Evolutionary conservation across 2,329 filamentous ascomycete genomes (phyloP), one percentile per base, ranked within the genome.

Genomic region (Penicillium vulpinum): DNA sequence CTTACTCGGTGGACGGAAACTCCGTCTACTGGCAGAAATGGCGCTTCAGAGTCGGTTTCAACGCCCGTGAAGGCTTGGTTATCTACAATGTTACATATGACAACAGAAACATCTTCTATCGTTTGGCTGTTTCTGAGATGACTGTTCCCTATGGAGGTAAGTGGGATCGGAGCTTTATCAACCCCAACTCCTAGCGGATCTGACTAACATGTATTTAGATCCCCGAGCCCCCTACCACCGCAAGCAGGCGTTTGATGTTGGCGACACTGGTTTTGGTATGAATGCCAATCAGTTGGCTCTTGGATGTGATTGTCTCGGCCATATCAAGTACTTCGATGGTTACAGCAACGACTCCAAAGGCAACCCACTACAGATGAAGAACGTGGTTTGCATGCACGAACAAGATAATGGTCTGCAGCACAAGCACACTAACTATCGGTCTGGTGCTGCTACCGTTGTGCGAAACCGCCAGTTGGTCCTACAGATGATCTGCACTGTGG

Each of bases 361-460:
- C 18, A 78, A 81, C 16, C 79, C 83, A 0, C 67, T 83, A 2
- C 73, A 79, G 1, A 82, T 88, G 77, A 82, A 85, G n/a, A 89
- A 89, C 57, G 83, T 85, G 13, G 78, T 90, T 36, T 89, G 87
- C 67, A 80, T 89, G 48, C 87, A 90, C 67, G 87, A 90, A 68
- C 86, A 89, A 71, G 87, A 90, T 62, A 83, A 80, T 24, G 87
- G 87, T 4, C 85, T 88, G 55, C 84, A 84, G 39, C 88, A 86
- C 80, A 90, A 89, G 68, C 87, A 90, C 73, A 89, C 85, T 47
- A 89, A 90, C 71, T 88, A 88, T 74, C 79, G 87, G 10, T 88
- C 85, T 5, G 83, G 82, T 0, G 78, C 85, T 10, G 85, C 87
- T 2, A 86, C 84, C 0, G 80, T 88, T 5, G 82, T 83, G 18